Conservation (phyloP, 495 filamentous ascomycete genomes). For the Opeltia flavorubescens region DNA sequence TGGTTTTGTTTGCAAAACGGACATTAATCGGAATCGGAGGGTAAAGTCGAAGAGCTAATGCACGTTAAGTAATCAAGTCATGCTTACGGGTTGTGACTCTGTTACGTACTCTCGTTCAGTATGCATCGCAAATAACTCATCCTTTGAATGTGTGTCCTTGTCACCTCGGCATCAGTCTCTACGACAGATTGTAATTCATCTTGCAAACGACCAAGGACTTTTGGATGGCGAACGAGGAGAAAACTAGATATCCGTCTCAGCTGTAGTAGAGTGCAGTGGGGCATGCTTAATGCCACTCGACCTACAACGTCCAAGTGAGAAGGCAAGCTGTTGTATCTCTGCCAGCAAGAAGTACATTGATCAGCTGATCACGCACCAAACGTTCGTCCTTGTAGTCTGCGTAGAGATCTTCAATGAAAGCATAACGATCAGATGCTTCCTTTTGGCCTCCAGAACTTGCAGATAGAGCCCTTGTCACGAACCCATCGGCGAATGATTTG, state of each 20-base stretch:
- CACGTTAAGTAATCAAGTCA: slow-evolving; percentile 20
- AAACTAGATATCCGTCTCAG: background rate
- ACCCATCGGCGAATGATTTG: slow-evolving; percentile 27
- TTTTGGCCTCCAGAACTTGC: slow-evolving; percentile 19
- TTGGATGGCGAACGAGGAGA: slow-evolving; percentile 13
- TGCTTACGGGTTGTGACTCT: slow-evolving; percentile 19
- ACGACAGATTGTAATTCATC: slow-evolving; percentile 12
- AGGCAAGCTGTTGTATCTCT: slow-evolving; percentile 47
- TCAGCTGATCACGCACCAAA: slow-evolving; percentile 38
- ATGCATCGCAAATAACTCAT: slow-evolving; percentile 20
- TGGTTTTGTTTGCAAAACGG: slow-evolving; percentile 30
- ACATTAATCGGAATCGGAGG: slow-evolving; percentile 41
- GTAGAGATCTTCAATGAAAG: slow-evolving; percentile 34
- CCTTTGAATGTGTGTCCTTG: slow-evolving; percentile 13
- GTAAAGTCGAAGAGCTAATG: slow-evolving; percentile 40
- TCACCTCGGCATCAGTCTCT: slow-evolving; percentile 7
- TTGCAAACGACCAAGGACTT: slow-evolving; percentile 11
- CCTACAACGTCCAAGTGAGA: slow-evolving; percentile 39
- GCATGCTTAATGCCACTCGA: background rate
- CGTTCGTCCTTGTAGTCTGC: slow-evolving; percentile 28
- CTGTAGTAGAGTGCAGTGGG: background rate
- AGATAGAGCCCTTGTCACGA: slow-evolving; percentile 21
- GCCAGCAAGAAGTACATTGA: slow-evolving; percentile 44
- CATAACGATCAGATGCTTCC: slow-evolving; percentile 18
- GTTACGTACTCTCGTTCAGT: slow-evolving; percentile 23